Evolutionary conservation across 192 early-diverging fungal species (phyloP).

Genomic region (Coemansia sp.): DNA sequence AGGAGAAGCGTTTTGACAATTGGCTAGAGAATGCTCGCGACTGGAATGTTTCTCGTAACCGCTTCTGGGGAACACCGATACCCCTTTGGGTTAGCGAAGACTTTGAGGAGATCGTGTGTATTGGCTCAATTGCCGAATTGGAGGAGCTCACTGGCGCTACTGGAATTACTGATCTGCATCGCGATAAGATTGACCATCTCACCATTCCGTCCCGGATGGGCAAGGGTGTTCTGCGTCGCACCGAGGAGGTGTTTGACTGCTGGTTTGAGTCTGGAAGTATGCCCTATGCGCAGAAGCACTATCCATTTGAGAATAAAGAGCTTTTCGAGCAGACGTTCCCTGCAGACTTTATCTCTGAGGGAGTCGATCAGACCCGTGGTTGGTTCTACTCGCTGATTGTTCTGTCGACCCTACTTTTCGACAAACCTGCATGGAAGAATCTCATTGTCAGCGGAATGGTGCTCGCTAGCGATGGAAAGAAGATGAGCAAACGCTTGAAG

Average conservation of each 20-base stretch:
- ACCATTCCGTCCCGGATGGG: constrained; percentile 93
- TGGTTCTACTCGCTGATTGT: constrained; percentile 99
- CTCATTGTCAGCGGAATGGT: constrained; percentile 97
- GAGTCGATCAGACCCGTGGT: constrained; percentile 98
- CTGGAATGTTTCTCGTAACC: constrained; percentile 97
- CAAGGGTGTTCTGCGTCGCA: constrained; percentile 78
- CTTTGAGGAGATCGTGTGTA: constrained; percentile 78
- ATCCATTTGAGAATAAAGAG: constrained; percentile 97
- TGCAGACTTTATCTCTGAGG: constrained; percentile 99
- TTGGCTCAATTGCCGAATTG: constrained; percentile 91
- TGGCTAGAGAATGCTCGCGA: constrained; percentile 95
- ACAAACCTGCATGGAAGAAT: constrained; percentile 94
- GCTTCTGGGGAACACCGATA: constrained; percentile 99
- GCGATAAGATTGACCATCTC: constrained; percentile 94
- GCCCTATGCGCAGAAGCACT: constrained; percentile 99
- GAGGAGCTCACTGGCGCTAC: constrained; percentile 82
- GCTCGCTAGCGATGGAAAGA: constrained; percentile 96
- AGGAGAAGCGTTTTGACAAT: constrained; percentile 97
- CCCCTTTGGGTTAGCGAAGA: constrained; percentile 97
- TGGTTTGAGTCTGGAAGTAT: constrained; percentile 99
- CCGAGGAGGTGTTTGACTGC: constrained; percentile 98
- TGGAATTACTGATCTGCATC: constrained; percentile 90
- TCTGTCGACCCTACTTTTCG: constrained; percentile 93
- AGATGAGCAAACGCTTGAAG: constrained; percentile 98
- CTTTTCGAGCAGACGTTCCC: constrained; percentile 87